phyloP scores from a whole-genome alignment of 225 moss, liverwort and hornwort genomes.

The Neckera pumila region DNA sequence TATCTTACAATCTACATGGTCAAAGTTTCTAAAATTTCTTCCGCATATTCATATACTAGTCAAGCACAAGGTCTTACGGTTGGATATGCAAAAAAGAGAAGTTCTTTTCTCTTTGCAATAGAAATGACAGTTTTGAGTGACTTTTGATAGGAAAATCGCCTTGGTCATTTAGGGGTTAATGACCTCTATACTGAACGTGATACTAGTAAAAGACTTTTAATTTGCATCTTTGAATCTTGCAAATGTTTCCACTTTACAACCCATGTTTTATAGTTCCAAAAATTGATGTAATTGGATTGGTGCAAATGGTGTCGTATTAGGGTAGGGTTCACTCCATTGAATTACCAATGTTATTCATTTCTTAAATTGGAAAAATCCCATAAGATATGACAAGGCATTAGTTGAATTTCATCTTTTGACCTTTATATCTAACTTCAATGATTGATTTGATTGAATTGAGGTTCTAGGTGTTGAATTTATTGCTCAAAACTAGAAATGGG shows the following conservation, averaged over 20 bases:
- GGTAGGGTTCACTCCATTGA: neutral
- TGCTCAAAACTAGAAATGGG: neutral
- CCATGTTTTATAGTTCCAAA: no score
- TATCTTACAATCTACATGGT: no score
- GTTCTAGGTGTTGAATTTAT: neutral
- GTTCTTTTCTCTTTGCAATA: no score
- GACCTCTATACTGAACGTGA: neutral
- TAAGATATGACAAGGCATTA: neutral
- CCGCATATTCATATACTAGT: no score
- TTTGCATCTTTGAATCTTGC: neutral
- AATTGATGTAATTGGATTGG: neutral
- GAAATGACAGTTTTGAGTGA: no score
- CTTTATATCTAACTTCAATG: neutral
- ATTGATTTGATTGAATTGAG: neutral
- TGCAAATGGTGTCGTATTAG: neutral
- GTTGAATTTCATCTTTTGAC: neutral
- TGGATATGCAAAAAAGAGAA: no score
- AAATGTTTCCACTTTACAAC: neutral
- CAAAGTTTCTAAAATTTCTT: no score
- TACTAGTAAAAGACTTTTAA: neutral
- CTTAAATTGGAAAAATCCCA: rapidly evolving
- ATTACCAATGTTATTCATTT: neutral
- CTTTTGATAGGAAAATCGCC: no score
- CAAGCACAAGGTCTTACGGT: no score
- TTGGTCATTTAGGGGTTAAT: no score